Conservation (phyloP, 2,329 filamentous ascomycete species). For the Gremmenia infestans region DNA sequence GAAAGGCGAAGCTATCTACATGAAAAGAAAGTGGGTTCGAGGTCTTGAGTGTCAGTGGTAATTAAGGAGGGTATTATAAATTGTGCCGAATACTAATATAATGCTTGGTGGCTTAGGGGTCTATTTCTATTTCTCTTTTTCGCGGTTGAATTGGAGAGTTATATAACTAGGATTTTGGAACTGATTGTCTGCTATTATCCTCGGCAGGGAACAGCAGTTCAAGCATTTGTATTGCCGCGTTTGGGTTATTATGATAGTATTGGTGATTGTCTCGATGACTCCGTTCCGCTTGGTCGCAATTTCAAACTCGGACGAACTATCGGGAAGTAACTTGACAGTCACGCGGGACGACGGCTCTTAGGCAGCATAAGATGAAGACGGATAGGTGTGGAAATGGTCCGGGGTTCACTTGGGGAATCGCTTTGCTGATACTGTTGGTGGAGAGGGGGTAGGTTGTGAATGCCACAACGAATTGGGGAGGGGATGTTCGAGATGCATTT, state of each 20-base stretch:
- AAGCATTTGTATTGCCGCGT: slow-evolving; percentile 8
- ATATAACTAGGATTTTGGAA: slow-evolving; percentile 35
- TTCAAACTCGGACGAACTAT: slow-evolving; percentile 11
- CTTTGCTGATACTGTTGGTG: slow-evolving; percentile 26
- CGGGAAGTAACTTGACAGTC: slow-evolving; percentile 17
- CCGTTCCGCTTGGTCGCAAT: background rate
- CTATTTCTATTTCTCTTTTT: too few species aligned
- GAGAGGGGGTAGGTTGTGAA: slow-evolving; percentile 35
- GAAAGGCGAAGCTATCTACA: too few species aligned
- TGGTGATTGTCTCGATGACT: slow-evolving; percentile 6
- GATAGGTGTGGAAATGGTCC: slow-evolving; percentile 37
- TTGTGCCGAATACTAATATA: too few species aligned
- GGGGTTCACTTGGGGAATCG: slow-evolving; percentile 20
- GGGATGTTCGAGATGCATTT: slow-evolving; percentile 10
- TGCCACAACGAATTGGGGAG: slow-evolving; percentile 46
- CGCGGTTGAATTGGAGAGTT: too few species aligned
- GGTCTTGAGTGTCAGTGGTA: too few species aligned
- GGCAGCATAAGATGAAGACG: slow-evolving; percentile 36
- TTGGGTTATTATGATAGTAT: slow-evolving; percentile 13
- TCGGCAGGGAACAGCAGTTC: background rate
- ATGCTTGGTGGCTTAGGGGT: too few species aligned
- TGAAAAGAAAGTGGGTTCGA: too few species aligned
- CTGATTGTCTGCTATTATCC: slow-evolving; percentile 4
- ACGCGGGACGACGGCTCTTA: slow-evolving; percentile 11
- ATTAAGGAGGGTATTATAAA: too few species aligned